phyloP scores from a whole-genome alignment of 2,329 filamentous ascomycete genomes.

The Mollisia scopiformis region DNA sequence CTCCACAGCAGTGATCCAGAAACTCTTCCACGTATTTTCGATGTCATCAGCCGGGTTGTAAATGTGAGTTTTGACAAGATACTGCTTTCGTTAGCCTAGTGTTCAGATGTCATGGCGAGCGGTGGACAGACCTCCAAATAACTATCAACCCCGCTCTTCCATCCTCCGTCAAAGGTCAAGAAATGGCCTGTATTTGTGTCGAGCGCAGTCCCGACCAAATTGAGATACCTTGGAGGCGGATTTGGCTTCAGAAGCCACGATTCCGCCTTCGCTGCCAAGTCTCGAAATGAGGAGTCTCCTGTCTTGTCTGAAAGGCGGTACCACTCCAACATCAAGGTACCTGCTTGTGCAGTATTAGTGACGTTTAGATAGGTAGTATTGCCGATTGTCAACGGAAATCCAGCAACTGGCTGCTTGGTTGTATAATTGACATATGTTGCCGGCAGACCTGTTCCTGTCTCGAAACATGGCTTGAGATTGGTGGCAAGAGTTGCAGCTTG shows the following conservation, averaged over 20 bases:
- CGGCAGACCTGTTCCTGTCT: slow-evolving; percentile 74
- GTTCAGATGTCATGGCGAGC: too few species aligned
- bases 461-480: slow-evolving; percentile 72
- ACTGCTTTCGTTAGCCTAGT: too few species aligned
- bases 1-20: slow-evolving; percentile 65
- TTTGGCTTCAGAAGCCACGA: slow-evolving; percentile 62
- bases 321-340: slow-evolving; percentile 81
- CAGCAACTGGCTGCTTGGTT: slow-evolving; percentile 44
- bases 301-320: slow-evolving; percentile 74
- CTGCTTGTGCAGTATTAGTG: slow-evolving; percentile 72
- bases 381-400: neutral
- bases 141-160: slow-evolving; percentile 74
- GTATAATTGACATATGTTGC: slow-evolving; percentile 66
- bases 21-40: slow-evolving; percentile 50
- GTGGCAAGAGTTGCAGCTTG: slow-evolving; percentile 72
- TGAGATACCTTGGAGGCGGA: slow-evolving; percentile 53
- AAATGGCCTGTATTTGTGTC: slow-evolving; percentile 67
- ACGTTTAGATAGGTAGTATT: slow-evolving; percentile 39
- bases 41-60: slow-evolving; percentile 61
- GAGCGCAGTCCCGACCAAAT: slow-evolving; percentile 69
- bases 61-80: slow-evolving; percentile 84
- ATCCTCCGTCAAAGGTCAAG: slow-evolving; percentile 66
- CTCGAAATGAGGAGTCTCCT: slow-evolving; percentile 63
- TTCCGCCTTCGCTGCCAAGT: slow-evolving; percentile 67
- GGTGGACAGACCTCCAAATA: slow-evolving; percentile 80